phyloP scores from a whole-genome alignment of 306 rosid genomes.

The Cicer yamashitae region DNA sequence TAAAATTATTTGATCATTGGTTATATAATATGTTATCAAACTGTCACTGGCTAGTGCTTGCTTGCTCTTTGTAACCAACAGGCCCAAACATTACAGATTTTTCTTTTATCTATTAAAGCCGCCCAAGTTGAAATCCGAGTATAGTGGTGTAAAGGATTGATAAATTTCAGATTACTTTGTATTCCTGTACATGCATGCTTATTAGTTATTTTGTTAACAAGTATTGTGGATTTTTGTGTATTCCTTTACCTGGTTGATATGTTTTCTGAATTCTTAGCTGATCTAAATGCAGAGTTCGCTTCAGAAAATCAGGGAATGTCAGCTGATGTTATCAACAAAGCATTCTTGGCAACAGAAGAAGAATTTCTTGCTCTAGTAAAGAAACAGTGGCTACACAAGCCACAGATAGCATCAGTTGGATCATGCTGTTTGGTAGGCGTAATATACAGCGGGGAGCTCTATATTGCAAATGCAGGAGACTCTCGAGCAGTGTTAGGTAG shows the following conservation, averaged over 20 bases:
- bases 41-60: not conserved
- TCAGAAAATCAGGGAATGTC: constrained; percentile 82
- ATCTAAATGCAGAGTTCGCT: constrained; percentile 76
- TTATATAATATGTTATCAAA: not conserved
- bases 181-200: not conserved
- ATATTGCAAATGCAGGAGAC: constrained; percentile 95
- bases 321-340: constrained; percentile 78
- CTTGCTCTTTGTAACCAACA: not conserved
- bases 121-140: not conserved
- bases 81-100: not conserved
- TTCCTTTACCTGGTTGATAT: constrained; percentile 6
- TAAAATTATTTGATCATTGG: not conserved
- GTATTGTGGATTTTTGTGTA: not conserved
- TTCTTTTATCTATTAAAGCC: not conserved
- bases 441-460: constrained; percentile 78
- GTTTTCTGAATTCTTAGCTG: constrained; percentile 59
- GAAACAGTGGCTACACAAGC: constrained; percentile 79
- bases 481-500: constrained; percentile 92
- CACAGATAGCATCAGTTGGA: constrained; percentile 91
- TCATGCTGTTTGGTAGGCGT: constrained; percentile 88
- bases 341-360: constrained; percentile 89
- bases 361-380: constrained; percentile 77
- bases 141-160: not conserved
- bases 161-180: not conserved
- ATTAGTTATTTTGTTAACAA: constrained; percentile 14